Evolutionary conservation across 75 land plant genomes (phyloP).

Genomic region (Cupressus sempervirens): DNA sequence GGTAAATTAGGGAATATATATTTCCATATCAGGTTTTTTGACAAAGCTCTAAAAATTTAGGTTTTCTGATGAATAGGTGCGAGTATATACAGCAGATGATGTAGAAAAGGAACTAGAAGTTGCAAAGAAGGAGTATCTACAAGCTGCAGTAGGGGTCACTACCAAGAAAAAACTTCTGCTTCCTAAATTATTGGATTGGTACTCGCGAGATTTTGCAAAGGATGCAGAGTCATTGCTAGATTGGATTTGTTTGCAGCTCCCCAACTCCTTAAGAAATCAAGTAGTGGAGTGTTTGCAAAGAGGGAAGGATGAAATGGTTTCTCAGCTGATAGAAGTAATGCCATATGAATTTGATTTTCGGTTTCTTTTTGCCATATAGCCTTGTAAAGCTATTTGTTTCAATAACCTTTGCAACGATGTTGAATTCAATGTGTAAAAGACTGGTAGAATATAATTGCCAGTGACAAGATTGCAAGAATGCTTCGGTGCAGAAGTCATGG

Average conservation of each 20-base stretch:
- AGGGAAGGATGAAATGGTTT: conserved; percentile 22
- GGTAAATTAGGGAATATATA: background rate
- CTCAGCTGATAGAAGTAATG: conserved; percentile 49
- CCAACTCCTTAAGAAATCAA: conserved; percentile 44
- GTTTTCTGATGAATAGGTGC: conserved; percentile 46
- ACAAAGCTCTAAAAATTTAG: conserved; percentile 5
- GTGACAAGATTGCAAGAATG: background rate
- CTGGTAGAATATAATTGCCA: background rate
- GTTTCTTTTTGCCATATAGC: conserved; percentile 39
- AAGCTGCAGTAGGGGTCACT: conserved; percentile 75
- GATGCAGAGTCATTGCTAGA: conserved; percentile 77
- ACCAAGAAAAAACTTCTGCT: conserved; percentile 52
- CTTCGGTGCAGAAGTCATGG: background rate
- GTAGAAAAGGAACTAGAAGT: conserved; percentile 67
- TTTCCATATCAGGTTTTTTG: background rate
- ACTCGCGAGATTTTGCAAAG: conserved; percentile 87
- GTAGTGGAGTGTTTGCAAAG: conserved; percentile 64
- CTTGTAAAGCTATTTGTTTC: background rate
- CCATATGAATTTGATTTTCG: conserved; percentile 93
- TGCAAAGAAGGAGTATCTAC: conserved; percentile 84
- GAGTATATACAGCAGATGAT: conserved; percentile 69
- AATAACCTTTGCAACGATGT: background rate
- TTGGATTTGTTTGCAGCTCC: conserved; percentile 82
- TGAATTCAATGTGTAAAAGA: background rate
- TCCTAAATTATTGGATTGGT: conserved; percentile 93